Base-by-base conservation (phyloP, 2,329 filamentous ascomycete species). In the Beauveria bassiana region DNA sequence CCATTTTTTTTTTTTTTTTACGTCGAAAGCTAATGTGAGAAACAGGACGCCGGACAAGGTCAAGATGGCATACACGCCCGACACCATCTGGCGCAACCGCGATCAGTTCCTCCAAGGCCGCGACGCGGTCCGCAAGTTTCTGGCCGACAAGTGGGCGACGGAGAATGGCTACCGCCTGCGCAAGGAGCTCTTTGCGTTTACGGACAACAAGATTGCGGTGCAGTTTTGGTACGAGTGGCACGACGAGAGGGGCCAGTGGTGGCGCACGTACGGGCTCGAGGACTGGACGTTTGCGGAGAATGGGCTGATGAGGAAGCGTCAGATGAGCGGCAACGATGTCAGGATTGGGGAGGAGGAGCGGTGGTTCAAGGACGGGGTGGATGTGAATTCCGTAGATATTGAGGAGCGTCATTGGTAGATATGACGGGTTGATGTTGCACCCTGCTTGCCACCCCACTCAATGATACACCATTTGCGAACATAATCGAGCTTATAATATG, bases 201-300 rank as follows among this genome's bases (percentile, higher is more conserved):
- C 76, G 0, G 86, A 86, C 43, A 79, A 93, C 73, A 88, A 79
- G 74, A 93, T 93, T 65, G 91, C 91, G 1, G 91, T 96, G 24
- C 90, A 96, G 70, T 96, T 95, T 72, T 96, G 91, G 91, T 96
- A 93, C 69, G 88, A 96, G 73, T 93, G 86, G 75, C 82, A 86
- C 65, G 89, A 93, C 68, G 74, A 75, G 8, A 67, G 79, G 1
- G 87, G 88, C 43, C 86, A 90, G 71, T 96, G 91, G 91, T 93
- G 88, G 81, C 81, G 90, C n/a, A 92, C 88, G 50, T 96, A 96
- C 69, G 91, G 91, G 0, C 81, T 96, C 12, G 88, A 91, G 69
- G 87, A 91, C 70, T 91, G 88, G 88, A 91, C 87, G 0, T 91
- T 90, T 72, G 85, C 84, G 0, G 78, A 81, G 1, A 82, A 89